These are phyloP conservation scores for Coemansia guatemalensis DNA, from an alignment of 192 early-diverging fungal species.

Conservation along the genomic window DNA sequence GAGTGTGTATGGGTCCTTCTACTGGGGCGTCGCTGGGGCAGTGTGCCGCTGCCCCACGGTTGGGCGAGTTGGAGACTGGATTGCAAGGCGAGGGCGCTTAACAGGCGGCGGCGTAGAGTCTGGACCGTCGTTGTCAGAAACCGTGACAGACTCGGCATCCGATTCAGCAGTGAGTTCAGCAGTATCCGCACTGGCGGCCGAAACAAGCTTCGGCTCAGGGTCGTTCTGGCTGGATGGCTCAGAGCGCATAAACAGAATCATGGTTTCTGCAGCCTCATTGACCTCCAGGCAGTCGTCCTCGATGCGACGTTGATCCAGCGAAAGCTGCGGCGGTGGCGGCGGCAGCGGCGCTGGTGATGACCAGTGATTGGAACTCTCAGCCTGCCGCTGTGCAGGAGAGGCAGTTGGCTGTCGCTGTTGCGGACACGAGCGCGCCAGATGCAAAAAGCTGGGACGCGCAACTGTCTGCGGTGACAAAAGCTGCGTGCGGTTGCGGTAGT, in stretches of 20 bases:
- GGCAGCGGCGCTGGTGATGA: too few species aligned
- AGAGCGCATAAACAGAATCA: conserved; percentile 45
- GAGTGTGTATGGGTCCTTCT: too few species aligned
- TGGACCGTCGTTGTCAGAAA: not conserved
- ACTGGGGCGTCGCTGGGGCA: too few species aligned
- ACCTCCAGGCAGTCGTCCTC: conserved; percentile 11
- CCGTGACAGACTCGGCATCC: not conserved
- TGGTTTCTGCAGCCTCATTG: conserved; percentile 39
- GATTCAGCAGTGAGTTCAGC: too few species aligned
- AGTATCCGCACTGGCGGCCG: not conserved
- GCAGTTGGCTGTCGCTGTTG: conserved; percentile 11
- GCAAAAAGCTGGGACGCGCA: conserved; percentile 4
- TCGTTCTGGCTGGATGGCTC: conserved; percentile 26
- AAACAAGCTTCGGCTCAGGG: conserved; percentile 5
- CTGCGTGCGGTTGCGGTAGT: not conserved
- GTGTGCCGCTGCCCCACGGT: too few species aligned
- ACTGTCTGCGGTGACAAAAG: too few species aligned
- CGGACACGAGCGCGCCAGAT: conserved; percentile 26
- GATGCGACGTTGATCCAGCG: not conserved
- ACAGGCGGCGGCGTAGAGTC: not conserved
- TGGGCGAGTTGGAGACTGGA: too few species aligned
- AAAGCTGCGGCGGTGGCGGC: conserved; percentile 13
- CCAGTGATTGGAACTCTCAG: not conserved
- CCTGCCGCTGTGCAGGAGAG: not conserved
- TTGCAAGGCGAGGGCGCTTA: too few species aligned